These are phyloP conservation scores for Amylostereum areolatum DNA, from an alignment of 1,284 basidiomycete species.

Conservation along the genomic window DNA sequence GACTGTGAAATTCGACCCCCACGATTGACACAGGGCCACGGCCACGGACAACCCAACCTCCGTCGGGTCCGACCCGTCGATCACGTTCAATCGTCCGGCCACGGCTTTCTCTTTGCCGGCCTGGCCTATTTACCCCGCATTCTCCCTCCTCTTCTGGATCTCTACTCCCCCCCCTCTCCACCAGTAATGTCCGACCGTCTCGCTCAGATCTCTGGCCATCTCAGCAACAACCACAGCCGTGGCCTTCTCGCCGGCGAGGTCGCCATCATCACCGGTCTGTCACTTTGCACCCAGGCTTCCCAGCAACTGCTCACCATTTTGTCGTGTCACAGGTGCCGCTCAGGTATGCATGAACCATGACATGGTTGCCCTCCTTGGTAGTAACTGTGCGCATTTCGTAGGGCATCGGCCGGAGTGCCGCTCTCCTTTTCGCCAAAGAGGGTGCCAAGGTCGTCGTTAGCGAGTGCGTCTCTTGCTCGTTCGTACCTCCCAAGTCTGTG, in stretches of 20 bases:
- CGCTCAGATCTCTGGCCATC: conserved; percentile 63
- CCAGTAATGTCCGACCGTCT: conserved; percentile 66
- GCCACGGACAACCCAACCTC: no score
- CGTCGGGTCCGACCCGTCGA: no score
- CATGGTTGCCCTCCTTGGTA: conserved; percentile 1
- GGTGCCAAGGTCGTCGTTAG: conserved; percentile 83
- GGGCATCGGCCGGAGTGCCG: conserved; percentile 73
- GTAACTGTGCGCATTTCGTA: conserved; percentile 21
- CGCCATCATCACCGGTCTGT: conserved; percentile 76
- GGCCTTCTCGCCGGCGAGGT: conserved; percentile 75
- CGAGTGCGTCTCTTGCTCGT: conserved; percentile 45
- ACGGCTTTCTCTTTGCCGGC: no score
- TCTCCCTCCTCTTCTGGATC: background rate
- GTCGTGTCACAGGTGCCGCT: conserved; percentile 49
- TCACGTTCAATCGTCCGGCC: no score
- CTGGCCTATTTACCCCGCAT: background rate
- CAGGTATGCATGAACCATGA: conserved; percentile 41
- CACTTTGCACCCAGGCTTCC: conserved; percentile 8
- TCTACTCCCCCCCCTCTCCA: conserved; percentile 1
- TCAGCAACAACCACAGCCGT: conserved; percentile 51
- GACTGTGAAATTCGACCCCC: no score
- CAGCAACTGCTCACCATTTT: conserved; percentile 7
- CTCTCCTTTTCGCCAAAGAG: conserved; percentile 77
- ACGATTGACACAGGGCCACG: no score
- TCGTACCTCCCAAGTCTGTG: background rate